Evolutionary conservation across 495 filamentous ascomycete species (phyloP).

Genomic region (Echria macrotheca): DNA sequence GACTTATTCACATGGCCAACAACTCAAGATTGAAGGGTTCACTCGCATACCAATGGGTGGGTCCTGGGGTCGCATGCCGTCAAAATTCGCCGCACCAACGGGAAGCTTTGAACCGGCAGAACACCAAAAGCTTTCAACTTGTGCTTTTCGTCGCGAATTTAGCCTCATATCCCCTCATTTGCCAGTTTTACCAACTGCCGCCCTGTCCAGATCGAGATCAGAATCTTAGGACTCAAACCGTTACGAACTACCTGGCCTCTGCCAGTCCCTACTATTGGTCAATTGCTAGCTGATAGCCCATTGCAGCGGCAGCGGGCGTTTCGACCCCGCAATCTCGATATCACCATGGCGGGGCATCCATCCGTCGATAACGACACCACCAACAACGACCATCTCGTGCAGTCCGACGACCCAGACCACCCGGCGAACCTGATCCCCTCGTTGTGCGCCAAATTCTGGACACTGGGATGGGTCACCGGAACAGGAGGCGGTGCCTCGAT

Average conservation of each 20-base stretch:
- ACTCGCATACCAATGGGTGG: not conserved
- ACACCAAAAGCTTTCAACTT: too few relatives aligned
- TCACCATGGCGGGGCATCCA: conserved; percentile 18
- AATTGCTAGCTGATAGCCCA: not conserved
- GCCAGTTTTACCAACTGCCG: not conserved
- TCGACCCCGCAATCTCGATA: conserved; percentile 1
- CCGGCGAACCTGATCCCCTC: conserved; percentile 91
- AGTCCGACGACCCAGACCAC: conserved; percentile 68
- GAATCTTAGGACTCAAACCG: too few relatives aligned
- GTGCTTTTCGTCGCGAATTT: conserved; percentile 25
- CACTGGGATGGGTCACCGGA: conserved; percentile 91
- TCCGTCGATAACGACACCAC: conserved; percentile 11
- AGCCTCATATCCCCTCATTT: conserved; percentile 31
- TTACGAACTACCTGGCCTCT: conserved; percentile 5
- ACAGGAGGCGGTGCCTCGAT: conserved; percentile 94
- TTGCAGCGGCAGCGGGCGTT: not conserved
- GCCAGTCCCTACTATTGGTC: not conserved
- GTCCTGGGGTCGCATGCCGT: not conserved
- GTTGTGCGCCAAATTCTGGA: conserved; percentile 91
- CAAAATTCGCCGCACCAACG: conserved; percentile 7
- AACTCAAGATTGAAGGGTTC: too few relatives aligned
- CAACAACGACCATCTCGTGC: conserved; percentile 72
- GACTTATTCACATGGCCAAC: too few relatives aligned
- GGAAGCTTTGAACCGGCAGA: too few relatives aligned
- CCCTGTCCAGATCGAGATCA: not conserved